Percentiles rank a stretch among this genome's conserved stretches.
Conservation (phyloP, 192 early-diverging fungal genomes). For the Backusella morwellensis region DNA sequence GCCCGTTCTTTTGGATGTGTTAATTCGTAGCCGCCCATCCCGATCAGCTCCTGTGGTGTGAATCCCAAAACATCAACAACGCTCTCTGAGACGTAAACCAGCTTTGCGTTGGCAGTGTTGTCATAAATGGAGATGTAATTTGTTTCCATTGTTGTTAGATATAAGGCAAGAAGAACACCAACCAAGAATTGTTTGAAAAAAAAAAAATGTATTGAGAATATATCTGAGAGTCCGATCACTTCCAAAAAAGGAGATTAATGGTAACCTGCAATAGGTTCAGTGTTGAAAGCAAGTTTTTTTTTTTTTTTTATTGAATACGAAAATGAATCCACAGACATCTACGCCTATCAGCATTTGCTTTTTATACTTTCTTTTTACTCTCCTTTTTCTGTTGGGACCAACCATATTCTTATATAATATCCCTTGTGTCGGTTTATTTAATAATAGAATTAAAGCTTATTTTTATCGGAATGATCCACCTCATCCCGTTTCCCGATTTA, state of each 20-base stretch:
- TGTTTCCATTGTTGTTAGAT: slow-evolving; percentile 1
- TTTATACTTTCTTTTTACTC: too few species aligned
- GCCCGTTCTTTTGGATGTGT: slow-evolving; percentile 40
- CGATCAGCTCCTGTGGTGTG: slow-evolving; percentile 42
- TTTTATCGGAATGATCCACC: too few species aligned
- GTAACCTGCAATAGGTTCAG: neutral
- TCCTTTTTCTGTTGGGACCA: too few species aligned
- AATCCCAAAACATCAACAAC: slow-evolving; percentile 43
- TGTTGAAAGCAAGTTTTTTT: neutral
- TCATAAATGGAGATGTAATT: slow-evolving; percentile 52
- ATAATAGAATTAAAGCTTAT: too few species aligned
- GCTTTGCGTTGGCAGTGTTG: slow-evolving; percentile 29
- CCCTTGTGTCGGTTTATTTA: too few species aligned
- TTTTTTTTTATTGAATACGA: neutral
- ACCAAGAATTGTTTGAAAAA: neutral
- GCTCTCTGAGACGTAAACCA: slow-evolving; percentile 41
- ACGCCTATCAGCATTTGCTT: neutral
- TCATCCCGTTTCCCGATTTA: too few species aligned
- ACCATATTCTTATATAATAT: too few species aligned
- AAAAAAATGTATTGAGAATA: neutral
- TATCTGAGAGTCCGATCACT: neutral
- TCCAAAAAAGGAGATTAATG: neutral
- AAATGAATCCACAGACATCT: neutral
- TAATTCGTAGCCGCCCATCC: slow-evolving; percentile 34
- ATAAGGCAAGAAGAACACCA: neutral